Evolutionary conservation across 2,329 filamentous ascomycete species (phyloP), one percentile per base, ranked within the genome.

Genomic region (Mycosphaerella arachidis): DNA sequence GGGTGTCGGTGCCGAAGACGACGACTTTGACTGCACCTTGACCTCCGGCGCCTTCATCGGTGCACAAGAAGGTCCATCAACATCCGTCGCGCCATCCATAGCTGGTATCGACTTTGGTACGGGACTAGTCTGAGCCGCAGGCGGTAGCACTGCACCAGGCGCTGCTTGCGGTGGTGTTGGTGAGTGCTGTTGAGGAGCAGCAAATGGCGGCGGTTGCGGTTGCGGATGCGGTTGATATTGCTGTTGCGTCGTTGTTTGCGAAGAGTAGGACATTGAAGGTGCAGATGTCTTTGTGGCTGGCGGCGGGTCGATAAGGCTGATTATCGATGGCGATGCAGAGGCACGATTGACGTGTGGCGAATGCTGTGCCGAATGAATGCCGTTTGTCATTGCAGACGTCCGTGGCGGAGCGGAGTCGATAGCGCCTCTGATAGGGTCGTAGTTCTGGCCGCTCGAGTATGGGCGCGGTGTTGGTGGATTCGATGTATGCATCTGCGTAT

Each of bases 241-340:
- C 40, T 67, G 65, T 40, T 67, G 64, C 57, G 62, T 63, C n/a
- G 56, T 51, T 54, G 63, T 59, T 57, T 68, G 66, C 31, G 67
- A 53, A 31, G 65, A 64, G 53, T 67, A 59, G 69, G 74, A 57
- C 64, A 63, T 56, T 27, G 63, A 51, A 54, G 70, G 72, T 71
- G 33, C 73, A 67, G 62, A 61, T n/a, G 67, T 67, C 55, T 68
- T 74, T 74, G 70, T 71, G 68, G 66, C 70, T 35, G 58, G 48
- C 1, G 83, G 83, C 35, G 88, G 89, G 67, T 96, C 91, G 54
- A 97, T 90, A 59, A 97, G 82, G 75, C 91, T 96, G 6, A 91
- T 88, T 67, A 97, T 96, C 2, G 93, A 93, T 1, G 93, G 92
- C 4, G 93, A 97, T 43, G 89, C 89, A 72, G 90, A 93, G n/a